phyloP scores from a whole-genome alignment of 495 filamentous ascomycete species.

The Neurospora discreta region DNA sequence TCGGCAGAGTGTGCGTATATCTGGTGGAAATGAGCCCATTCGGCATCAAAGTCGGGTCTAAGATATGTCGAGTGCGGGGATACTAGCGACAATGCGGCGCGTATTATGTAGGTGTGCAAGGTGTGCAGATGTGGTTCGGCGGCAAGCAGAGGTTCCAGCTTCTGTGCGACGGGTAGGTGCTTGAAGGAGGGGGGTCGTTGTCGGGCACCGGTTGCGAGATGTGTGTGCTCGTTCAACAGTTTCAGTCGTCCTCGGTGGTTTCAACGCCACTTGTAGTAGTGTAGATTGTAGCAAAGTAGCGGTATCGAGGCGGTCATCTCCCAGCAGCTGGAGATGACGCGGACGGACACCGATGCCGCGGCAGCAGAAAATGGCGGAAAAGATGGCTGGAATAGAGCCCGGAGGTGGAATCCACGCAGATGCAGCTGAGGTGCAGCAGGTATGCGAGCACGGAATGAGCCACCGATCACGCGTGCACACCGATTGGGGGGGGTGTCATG shows the following conservation, averaged over 20 bases:
- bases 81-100: conserved; percentile 11
- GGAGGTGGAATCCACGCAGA: conserved; percentile 1
- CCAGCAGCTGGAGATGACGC: not conserved
- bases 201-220: not conserved
- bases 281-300: conserved; percentile 9
- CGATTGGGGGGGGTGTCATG: not conserved
- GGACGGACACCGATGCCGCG: conserved; percentile 8
- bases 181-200: not conserved
- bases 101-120: conserved; percentile 13
- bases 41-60: conserved; percentile 3
- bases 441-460: conserved; percentile 4
- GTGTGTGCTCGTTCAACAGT: conserved; percentile 5
- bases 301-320: conserved; percentile 6
- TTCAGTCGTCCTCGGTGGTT: conserved; percentile 6
- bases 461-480: conserved; percentile 3
- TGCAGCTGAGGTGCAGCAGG: conserved; percentile 1
- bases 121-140: conserved; percentile 1
- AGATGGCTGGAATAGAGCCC: not conserved
- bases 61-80: conserved; percentile 6
- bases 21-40: conserved; percentile 2
- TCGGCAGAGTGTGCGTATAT: not conserved
- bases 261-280: conserved; percentile 13
- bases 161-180: not conserved
- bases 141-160: not conserved
- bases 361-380: not conserved